A percentile compares a stretch with the other conserved stretches of the same genome.
Conservation (phyloP, 2,329 filamentous ascomycete species). For the Eutypa lata region DNA sequence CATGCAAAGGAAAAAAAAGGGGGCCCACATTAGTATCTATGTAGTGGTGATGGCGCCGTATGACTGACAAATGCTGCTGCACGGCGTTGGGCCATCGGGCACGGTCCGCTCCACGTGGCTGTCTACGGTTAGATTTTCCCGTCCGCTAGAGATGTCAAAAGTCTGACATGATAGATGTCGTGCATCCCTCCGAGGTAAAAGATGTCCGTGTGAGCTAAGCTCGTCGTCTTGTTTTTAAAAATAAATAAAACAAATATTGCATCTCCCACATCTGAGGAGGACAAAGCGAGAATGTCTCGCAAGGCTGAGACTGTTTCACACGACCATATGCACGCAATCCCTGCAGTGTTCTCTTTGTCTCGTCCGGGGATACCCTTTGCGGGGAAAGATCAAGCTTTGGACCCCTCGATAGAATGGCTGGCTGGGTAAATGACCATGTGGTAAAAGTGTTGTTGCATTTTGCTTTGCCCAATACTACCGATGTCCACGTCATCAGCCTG, state of each 20-base stretch:
- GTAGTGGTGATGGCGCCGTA: neutral
- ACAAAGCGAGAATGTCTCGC: constrained; percentile 22
- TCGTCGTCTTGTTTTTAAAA: no score
- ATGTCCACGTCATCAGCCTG: neutral
- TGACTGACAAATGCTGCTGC: constrained; percentile 1
- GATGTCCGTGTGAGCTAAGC: no score
- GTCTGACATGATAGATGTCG: constrained; percentile 13
- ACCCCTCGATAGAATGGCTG: neutral
- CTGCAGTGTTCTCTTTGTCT: constrained; percentile 6
- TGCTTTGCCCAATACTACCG: neutral
- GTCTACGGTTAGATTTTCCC: constrained; percentile 9
- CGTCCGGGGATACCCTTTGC: constrained; percentile 4
- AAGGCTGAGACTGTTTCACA: constrained; percentile 23
- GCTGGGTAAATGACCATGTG: neutral
- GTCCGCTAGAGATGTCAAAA: constrained; percentile 2
- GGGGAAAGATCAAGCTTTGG: constrained; percentile 7
- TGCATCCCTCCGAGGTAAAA: constrained; percentile 4
- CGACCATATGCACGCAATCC: constrained; percentile 12
- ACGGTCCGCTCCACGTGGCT: constrained; percentile 17
- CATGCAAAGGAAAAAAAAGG: constrained; percentile 2
- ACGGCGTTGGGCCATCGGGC: constrained; percentile 4
- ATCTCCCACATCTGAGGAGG: constrained; percentile 2
- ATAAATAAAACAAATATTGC: constrained; percentile 19
- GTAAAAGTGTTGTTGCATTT: neutral
- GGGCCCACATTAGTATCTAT: constrained; percentile 4